These are phyloP conservation scores for Tuctoria greenei DNA, from an alignment of 176 grass and related monocot genomes.

Conservation along the genomic window DNA sequence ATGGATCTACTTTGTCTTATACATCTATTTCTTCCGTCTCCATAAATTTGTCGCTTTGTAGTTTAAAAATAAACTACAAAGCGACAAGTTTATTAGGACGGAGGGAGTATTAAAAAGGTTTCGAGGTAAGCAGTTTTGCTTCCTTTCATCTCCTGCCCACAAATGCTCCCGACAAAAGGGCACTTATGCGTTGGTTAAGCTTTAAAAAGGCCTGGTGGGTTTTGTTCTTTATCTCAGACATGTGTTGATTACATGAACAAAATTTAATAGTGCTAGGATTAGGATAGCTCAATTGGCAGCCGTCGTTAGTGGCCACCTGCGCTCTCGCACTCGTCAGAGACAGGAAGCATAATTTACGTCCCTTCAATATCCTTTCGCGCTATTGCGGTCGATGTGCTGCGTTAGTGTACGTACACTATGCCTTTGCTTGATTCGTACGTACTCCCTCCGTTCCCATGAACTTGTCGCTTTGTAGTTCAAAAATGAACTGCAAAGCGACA, in stretches of 20 bases:
- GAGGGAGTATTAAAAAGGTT: no score
- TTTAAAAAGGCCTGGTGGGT: slow-evolving; percentile 10
- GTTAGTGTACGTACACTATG: not conserved
- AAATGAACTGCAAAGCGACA: no score
- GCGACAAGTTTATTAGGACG: no score
- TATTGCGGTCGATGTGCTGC: not conserved
- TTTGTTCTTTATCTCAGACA: slow-evolving; percentile 7
- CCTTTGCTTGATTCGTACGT: slow-evolving; percentile 12
- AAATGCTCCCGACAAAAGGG: slow-evolving; percentile 20
- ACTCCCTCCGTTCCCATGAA: no score
- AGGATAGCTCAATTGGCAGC: slow-evolving; percentile 4
- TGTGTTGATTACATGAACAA: not conserved
- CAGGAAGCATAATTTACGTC: slow-evolving; percentile 38
- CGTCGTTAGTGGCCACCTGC: slow-evolving; percentile 13
- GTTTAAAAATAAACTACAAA: no score
- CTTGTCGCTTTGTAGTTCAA: no score
- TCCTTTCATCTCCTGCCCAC: slow-evolving; percentile 2
- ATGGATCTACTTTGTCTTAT: no score
- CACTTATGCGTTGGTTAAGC: not conserved
- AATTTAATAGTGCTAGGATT: not conserved
- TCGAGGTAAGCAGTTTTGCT: slow-evolving; percentile 30
- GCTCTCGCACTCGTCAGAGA: slow-evolving; percentile 29
- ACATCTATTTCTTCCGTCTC: no score
- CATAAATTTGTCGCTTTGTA: no score
- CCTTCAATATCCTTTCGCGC: not conserved